These are phyloP conservation scores for Penicillium sp. DNA, from an alignment of 2,329 filamentous ascomycete genomes.

Conservation along the genomic window DNA sequence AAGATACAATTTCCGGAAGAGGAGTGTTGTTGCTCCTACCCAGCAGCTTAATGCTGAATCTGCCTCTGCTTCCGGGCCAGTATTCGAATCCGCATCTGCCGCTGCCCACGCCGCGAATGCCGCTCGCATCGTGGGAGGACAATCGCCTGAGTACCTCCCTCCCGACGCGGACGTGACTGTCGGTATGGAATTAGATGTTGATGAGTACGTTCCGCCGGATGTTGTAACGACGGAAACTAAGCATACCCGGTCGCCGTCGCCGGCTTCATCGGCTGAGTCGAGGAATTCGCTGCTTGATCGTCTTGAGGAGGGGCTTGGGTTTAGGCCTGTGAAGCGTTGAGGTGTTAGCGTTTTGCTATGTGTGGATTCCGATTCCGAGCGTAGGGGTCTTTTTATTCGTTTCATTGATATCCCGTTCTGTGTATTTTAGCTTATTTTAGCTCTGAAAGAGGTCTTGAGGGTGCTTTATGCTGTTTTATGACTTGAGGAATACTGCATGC, in stretches of 20 bases:
- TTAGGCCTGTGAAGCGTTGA: slow-evolving; percentile 14
- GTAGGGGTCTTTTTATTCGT: background rate
- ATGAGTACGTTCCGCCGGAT: background rate
- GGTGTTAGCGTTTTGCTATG: no score
- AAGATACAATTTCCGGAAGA: background rate
- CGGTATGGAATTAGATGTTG: background rate
- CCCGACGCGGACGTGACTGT: background rate
- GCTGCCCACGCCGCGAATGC: background rate
- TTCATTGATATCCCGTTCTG: background rate
- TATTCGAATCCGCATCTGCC: background rate
- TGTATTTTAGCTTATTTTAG: background rate
- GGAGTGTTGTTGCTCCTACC: background rate
- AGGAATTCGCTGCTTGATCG: slow-evolving; percentile 19
- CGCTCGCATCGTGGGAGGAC: background rate
- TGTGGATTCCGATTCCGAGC: background rate
- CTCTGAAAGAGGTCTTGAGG: no score
- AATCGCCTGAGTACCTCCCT: background rate
- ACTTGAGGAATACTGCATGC: background rate
- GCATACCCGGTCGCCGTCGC: slow-evolving; percentile 5
- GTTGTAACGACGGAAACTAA: background rate
- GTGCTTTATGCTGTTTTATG: background rate
- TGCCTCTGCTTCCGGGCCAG: background rate
- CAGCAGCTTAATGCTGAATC: background rate
- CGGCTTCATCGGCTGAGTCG: slow-evolving; percentile 10
- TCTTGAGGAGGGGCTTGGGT: slow-evolving; percentile 21